Conservation (phyloP, 106 monocot species). For the Posidonia australis region DNA sequence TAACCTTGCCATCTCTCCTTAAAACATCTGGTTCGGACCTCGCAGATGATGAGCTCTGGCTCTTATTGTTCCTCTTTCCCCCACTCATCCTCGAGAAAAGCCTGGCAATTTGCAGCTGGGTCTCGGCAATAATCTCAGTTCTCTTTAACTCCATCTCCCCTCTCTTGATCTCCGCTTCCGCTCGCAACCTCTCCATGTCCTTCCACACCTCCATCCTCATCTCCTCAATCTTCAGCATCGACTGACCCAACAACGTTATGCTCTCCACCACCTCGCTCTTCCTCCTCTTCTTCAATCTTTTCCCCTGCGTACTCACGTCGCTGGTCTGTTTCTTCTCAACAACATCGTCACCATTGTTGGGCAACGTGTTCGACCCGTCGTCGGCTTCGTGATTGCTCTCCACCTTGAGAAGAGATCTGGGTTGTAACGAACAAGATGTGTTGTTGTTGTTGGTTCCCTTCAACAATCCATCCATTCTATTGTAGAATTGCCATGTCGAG, state of each 20-base stretch:
- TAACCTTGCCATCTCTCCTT: constrained; percentile 23
- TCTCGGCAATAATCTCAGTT: constrained; percentile 60
- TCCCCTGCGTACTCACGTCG: constrained; percentile 21
- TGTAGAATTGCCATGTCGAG: constrained; percentile 60
- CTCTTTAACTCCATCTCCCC: constrained; percentile 67
- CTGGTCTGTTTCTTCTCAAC: constrained; percentile 7
- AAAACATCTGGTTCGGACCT: constrained; percentile 12
- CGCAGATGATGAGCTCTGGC: constrained; percentile 10
- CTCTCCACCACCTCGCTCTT: constrained; percentile 45
- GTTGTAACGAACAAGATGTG: too few species aligned
- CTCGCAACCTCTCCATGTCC: constrained; percentile 51
- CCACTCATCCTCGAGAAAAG: constrained; percentile 28
- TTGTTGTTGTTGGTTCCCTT: too few species aligned
- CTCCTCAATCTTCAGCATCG: constrained; percentile 55
- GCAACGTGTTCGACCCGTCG: too few species aligned
- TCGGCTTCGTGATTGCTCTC: constrained; percentile 27
- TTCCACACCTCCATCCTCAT: constrained; percentile 54
- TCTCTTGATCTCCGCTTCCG: constrained; percentile 51
- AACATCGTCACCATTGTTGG: constrained; percentile 8
- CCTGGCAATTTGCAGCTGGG: constrained; percentile 64
- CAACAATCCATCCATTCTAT: constrained; percentile 40
- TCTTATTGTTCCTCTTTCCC: constrained; percentile 11
- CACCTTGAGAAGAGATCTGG: constrained; percentile 7
- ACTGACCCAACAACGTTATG: constrained; percentile 42
- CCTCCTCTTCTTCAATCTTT: constrained; percentile 13